Conservation (phyloP, 2,329 filamentous ascomycete genomes). For the Alternaria incomplexa region DNA sequence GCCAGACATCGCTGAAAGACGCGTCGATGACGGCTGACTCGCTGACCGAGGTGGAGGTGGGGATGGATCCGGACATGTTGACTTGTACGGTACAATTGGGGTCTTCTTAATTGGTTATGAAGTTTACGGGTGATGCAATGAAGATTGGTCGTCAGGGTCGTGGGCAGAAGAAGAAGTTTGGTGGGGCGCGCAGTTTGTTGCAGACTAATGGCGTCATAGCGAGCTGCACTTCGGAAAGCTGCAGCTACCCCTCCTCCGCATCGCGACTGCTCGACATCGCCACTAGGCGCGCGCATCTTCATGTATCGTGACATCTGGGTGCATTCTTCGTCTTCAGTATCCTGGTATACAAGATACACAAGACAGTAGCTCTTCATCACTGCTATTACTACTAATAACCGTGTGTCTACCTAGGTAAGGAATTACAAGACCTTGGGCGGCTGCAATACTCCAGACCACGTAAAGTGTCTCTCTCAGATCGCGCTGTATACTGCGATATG, state of each 20-base stretch:
- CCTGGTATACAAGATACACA: not conserved
- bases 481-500: not conserved
- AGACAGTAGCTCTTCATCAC: too few species aligned
- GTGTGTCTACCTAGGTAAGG: too few species aligned
- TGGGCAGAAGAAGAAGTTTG: constrained; percentile 19
- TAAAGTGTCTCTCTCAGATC: not conserved
- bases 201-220: constrained; percentile 24
- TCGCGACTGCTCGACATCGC: constrained; percentile 17
- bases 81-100: constrained; percentile 8
- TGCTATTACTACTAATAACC: too few species aligned
- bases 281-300: constrained; percentile 14
- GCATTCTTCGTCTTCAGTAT: not conserved
- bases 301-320: not conserved
- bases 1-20: constrained; percentile 71
- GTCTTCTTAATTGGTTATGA: not conserved
- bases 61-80: constrained; percentile 55
- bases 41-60: constrained; percentile 69
- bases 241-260: constrained; percentile 36
- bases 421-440: not conserved
- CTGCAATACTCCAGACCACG: not conserved
- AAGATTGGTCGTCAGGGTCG: constrained; percentile 5
- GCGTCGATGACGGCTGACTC: constrained; percentile 73
- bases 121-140: not conserved
- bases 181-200: constrained; percentile 19
- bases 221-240: constrained; percentile 9